These are phyloP conservation scores for Ocimum tenuiflorum DNA, from an alignment of 257 asterid genomes.

Conservation along the genomic window DNA sequence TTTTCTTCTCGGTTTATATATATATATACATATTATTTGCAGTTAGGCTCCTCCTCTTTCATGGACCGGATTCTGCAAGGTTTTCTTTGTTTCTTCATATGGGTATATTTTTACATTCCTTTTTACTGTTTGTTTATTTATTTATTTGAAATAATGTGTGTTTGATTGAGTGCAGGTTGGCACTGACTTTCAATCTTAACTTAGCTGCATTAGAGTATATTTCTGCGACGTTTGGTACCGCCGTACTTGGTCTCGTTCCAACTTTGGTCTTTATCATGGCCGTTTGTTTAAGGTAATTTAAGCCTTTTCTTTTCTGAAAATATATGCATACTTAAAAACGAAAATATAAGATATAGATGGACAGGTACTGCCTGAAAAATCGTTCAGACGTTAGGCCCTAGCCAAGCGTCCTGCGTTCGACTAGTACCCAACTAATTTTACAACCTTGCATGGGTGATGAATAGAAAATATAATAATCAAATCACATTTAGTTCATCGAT, in stretches of 20 bases:
- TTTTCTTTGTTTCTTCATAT: conserved; percentile 35
- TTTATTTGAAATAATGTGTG: not conserved
- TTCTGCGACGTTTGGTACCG: conserved; percentile 59
- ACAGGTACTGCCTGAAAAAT: no score
- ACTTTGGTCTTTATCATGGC: conserved; percentile 50
- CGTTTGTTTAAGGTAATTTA: conserved; percentile 39
- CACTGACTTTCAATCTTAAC: conserved; percentile 39
- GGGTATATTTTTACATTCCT: conserved; percentile 29
- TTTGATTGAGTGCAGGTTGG: conserved; percentile 29
- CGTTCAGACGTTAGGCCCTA: no score
- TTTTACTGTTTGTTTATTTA: not conserved
- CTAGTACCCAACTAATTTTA: no score
- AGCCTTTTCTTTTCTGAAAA: no score
- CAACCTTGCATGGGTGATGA: no score
- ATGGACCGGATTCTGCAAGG: conserved; percentile 35
- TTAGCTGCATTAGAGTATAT: conserved; percentile 32
- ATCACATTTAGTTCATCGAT: no score
- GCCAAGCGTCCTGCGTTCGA: no score
- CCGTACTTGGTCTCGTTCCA: conserved; percentile 45
- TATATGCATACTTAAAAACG: no score
- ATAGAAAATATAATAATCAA: no score
- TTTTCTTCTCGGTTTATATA: not conserved
- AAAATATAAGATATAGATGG: no score
- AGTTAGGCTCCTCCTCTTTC: conserved; percentile 36
- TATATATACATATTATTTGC: not conserved